A percentile compares a stretch with the other conserved stretches of the same genome.
Conservation (phyloP, 2,329 filamentous ascomycete genomes). For the Phialophora chinensis region DNA sequence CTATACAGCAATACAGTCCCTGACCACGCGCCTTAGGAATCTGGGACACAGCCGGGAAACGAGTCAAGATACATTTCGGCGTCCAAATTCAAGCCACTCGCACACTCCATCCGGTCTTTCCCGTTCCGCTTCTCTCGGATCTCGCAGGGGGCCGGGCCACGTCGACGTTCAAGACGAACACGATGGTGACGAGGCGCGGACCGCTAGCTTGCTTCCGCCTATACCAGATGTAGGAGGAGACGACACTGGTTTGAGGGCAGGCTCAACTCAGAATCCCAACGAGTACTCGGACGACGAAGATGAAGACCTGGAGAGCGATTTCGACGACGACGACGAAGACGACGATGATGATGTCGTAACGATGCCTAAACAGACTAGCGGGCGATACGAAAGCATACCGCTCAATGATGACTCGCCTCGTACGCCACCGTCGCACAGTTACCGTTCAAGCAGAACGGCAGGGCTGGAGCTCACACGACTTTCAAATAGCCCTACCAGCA, state of each 20-base stretch:
- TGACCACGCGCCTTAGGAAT: constrained; percentile 48
- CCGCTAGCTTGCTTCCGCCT: constrained; percentile 36
- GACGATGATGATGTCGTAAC: constrained; percentile 27
- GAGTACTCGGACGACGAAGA: constrained; percentile 39
- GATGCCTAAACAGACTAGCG: constrained; percentile 24
- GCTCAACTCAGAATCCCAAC: constrained; percentile 45
- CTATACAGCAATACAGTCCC: constrained; percentile 42
- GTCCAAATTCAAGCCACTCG: constrained; percentile 10
- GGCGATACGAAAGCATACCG: constrained; percentile 26
- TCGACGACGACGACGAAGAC: constrained; percentile 26
- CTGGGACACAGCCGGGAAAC: constrained; percentile 48
- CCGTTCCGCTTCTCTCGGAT: constrained; percentile 49
- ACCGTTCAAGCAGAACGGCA: constrained; percentile 35
- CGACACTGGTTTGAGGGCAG: constrained; percentile 41
- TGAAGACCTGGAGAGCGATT: constrained; percentile 17
- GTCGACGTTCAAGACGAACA: constrained; percentile 41
- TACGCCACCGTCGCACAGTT: constrained; percentile 32
- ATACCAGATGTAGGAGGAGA: constrained; percentile 41
- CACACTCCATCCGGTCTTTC: constrained; percentile 24
- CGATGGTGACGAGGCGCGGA: constrained; percentile 32
- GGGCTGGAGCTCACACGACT: constrained; percentile 22
- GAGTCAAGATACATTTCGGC: constrained; percentile 40
- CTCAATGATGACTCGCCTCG: constrained; percentile 30
- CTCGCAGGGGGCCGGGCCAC: constrained; percentile 50
- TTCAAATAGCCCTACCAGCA: constrained; percentile 2